Conservation (phyloP, 768 basidiomycete genomes). For the Jaapia argillacea region DNA sequence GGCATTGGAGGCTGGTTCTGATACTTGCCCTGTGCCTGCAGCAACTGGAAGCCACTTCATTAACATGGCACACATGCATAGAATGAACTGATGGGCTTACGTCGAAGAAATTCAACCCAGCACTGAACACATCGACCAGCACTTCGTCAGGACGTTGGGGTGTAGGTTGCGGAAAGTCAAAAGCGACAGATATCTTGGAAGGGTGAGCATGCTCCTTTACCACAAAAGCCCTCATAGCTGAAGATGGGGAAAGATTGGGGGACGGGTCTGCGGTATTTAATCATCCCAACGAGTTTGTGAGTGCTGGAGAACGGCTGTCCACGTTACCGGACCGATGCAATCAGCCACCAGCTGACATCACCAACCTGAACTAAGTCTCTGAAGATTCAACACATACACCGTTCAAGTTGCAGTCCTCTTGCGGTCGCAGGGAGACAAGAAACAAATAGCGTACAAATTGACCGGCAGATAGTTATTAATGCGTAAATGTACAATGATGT, state of each 20-base stretch:
- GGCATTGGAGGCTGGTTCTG: slow-evolving; percentile 78
- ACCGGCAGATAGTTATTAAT: no score
- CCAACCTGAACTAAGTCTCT: no score
- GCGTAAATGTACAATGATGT: slow-evolving; percentile 21
- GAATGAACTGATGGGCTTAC: slow-evolving; percentile 14
- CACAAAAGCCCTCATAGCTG: slow-evolving; percentile 25
- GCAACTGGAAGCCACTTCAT: slow-evolving; percentile 34
- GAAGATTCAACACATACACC: no score
- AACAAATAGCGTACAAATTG: no score
- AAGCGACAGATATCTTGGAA: slow-evolving; percentile 25
- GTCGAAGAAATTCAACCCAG: slow-evolving; percentile 41
- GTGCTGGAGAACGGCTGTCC: no score
- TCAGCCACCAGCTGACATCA: no score
- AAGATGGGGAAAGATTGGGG: slow-evolving; percentile 1
- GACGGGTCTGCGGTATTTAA: slow-evolving; percentile 10
- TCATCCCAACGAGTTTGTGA: no score
- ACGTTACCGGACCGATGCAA: no score
- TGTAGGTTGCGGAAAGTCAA: slow-evolving; percentile 30
- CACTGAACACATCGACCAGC: slow-evolving; percentile 42
- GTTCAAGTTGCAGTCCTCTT: no score
- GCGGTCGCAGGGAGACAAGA: no score
- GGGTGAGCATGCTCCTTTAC: slow-evolving; percentile 31
- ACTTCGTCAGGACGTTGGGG: slow-evolving; percentile 28
- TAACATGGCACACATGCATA: neutral
- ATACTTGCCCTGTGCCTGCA: slow-evolving; percentile 87